Evolutionary conservation across 176 grass and related monocot species (phyloP), one percentile per base, ranked within the genome.

Genomic region (Canna indica): DNA sequence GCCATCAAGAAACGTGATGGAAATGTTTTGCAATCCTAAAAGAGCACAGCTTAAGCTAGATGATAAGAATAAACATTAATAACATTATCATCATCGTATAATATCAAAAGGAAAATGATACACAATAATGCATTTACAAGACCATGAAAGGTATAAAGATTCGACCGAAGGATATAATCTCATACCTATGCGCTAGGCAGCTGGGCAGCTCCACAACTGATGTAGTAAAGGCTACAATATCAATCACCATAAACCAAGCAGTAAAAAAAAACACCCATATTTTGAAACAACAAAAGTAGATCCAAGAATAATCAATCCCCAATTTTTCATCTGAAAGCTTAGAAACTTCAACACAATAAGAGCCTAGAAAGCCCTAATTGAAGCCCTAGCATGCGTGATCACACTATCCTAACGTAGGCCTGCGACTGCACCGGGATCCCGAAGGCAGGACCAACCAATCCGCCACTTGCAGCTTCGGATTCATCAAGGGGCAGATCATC

Each of bases 401-500:
- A 66, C 3, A 70, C 68, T 22, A 47, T 70, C 41, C 41, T 42
- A 46, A 32, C 44, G 22, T 31, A 48, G 16, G 45, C 17, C 42
- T 70, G 44, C 16, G 68, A 10, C 15, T 70, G 42, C 17, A 32
- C 68, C 7, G 68, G 68, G 47, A 70, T 70, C 42, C 6, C 44
- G 24, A 70, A 48, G 7, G 44, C 42, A 20, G 68, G 63, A 10
- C 17, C 44, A 52, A 33, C 27, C 42, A 88, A 72, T 8, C 83
- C 83, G 25, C 75, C 84, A 17, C 83, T 86, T 58, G 74, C 83
- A 0, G 78, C 77, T 28, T 93, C 94, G 59, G 73, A 71, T 81
- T 93, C 94, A 41, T 99, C 94, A 25, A 99, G 68, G 80, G 83
- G 90, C 0, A 87, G 65, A 76, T 99, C 91, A 68, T 85, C 83